Conservation (phyloP, 352 stramenopile species). For the Pythium catenulatum region DNA sequence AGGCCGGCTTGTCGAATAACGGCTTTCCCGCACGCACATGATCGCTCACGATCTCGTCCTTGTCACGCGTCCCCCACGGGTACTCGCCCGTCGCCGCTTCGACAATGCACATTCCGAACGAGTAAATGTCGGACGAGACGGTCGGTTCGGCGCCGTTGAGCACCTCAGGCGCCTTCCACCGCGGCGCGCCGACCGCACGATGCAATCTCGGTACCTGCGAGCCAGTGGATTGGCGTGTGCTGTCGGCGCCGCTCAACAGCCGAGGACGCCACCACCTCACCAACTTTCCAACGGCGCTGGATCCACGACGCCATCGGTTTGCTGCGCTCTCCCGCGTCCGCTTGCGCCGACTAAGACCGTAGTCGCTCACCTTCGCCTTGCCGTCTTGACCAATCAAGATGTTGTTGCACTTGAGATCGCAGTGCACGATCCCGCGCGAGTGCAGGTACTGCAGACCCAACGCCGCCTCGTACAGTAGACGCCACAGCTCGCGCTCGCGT, state of each 20-base stretch:
- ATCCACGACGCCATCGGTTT: background rate
- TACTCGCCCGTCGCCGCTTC: constrained; percentile 49
- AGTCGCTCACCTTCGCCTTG: constrained; percentile 55
- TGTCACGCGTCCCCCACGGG: background rate
- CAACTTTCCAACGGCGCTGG: too few species aligned
- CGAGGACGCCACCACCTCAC: too few species aligned
- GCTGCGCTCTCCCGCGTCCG: background rate
- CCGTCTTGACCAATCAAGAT: constrained; percentile 60
- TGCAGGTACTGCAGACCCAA: constrained; percentile 88
- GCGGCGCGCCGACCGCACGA: background rate
- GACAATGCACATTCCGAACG: constrained; percentile 65
- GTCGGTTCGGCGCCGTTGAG: constrained; percentile 29
- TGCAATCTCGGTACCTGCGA: too few species aligned
- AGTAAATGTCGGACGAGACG: constrained; percentile 57
- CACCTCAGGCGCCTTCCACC: constrained; percentile 60
- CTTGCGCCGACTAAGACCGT: constrained; percentile 20
- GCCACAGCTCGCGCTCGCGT: constrained; percentile 52
- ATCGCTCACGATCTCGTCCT: background rate
- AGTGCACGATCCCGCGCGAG: constrained; percentile 63
- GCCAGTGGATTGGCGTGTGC: too few species aligned
- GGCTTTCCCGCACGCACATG: background rate
- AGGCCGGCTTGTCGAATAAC: background rate
- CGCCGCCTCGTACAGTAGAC: constrained; percentile 66
- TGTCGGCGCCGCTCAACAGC: too few species aligned
- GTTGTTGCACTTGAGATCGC: constrained; percentile 52